Percentiles rank a stretch among this genome's conserved stretches.
phyloP scores from a whole-genome alignment of 495 filamentous ascomycete genomes.

The Trichoderma gamsii region DNA sequence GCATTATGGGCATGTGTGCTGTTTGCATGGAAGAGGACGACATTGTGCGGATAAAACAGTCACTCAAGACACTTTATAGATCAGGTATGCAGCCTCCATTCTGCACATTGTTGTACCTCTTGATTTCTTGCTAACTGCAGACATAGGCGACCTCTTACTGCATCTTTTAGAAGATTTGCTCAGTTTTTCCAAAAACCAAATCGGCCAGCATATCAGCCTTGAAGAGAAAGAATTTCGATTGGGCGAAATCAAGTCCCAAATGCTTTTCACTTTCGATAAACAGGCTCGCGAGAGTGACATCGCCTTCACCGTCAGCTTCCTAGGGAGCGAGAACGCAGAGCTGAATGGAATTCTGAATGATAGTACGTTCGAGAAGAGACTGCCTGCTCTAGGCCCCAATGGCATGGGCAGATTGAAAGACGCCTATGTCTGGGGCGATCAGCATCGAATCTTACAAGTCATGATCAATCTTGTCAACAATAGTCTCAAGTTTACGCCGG shows the following conservation, averaged over 20 bases:
- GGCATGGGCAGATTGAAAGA: slow-evolving; percentile 22
- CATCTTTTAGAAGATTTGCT: slow-evolving; percentile 87
- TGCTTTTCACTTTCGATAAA: slow-evolving; percentile 80
- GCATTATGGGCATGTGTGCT: slow-evolving; percentile 87
- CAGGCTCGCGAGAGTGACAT: slow-evolving; percentile 76
- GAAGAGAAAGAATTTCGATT: slow-evolving; percentile 83
- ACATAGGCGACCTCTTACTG: slow-evolving; percentile 62
- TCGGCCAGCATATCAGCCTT: slow-evolving; percentile 67
- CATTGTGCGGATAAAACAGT: slow-evolving; percentile 65
- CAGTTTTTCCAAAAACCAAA: slow-evolving; percentile 90
- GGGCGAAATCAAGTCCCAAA: slow-evolving; percentile 70
- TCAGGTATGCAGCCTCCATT: slow-evolving; percentile 41
- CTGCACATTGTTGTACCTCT: neutral
- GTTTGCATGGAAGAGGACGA: slow-evolving; percentile 89
- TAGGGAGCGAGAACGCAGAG: slow-evolving; percentile 46
- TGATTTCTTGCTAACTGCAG: neutral
- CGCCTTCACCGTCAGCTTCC: slow-evolving; percentile 61
- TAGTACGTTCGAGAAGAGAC: slow-evolving; percentile 32
- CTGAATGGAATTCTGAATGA: slow-evolving; percentile 28
- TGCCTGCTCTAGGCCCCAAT: slow-evolving; percentile 46
- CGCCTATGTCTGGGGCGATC: slow-evolving; percentile 78
- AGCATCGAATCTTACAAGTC: slow-evolving; percentile 80
- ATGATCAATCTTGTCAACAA: slow-evolving; percentile 93
- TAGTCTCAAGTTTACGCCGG: slow-evolving; percentile 84
- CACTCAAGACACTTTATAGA: slow-evolving; percentile 79